Conservation (phyloP, 2,329 filamentous ascomycete species). For the Alternaria alternata region DNA sequence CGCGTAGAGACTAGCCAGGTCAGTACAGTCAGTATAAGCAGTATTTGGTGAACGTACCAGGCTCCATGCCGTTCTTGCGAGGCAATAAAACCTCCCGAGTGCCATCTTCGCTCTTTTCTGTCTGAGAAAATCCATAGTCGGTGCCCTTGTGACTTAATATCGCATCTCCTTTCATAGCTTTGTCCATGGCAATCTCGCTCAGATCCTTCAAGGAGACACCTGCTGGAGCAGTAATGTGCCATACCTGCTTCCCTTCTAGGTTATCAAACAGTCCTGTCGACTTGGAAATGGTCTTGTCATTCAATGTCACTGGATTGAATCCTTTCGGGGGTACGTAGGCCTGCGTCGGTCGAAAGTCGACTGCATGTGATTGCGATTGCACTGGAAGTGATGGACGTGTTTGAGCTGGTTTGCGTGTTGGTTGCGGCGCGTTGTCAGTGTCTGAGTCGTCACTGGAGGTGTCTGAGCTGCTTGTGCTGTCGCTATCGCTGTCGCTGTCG, state of each 20-base stretch:
- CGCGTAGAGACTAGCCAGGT: conserved; percentile 31
- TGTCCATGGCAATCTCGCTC: conserved; percentile 69
- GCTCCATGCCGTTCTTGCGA: conserved; percentile 63
- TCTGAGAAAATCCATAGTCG: conserved; percentile 68
- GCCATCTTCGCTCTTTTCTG: conserved; percentile 59
- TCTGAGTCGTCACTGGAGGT: conserved; percentile 52
- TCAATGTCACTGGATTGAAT: conserved; percentile 61
- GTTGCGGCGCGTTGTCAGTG: conserved; percentile 34
- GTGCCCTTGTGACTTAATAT: conserved; percentile 70
- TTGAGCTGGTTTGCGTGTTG: conserved; percentile 25
- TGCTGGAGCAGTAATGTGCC: conserved; percentile 80
- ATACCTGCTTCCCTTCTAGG: conserved; percentile 75
- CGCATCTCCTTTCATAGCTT: conserved; percentile 60
- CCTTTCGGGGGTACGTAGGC: conserved; percentile 52
- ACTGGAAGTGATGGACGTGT: conserved; percentile 11
- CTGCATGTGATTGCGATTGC: conserved; percentile 36
- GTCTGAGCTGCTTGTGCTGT: conserved; percentile 32
- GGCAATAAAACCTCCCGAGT: conserved; percentile 70
- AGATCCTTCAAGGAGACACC: conserved; percentile 73
- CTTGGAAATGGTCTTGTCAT: conserved; percentile 45
- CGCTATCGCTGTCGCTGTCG: conserved; percentile 26
- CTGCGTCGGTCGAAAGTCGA: conserved; percentile 47
- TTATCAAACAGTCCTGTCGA: conserved; percentile 63
- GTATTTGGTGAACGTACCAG: conserved; percentile 55
- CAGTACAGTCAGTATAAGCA: conserved; percentile 8